Base-by-base conservation (phyloP, 331 rosid species). In the Quercus lobata region DNA sequence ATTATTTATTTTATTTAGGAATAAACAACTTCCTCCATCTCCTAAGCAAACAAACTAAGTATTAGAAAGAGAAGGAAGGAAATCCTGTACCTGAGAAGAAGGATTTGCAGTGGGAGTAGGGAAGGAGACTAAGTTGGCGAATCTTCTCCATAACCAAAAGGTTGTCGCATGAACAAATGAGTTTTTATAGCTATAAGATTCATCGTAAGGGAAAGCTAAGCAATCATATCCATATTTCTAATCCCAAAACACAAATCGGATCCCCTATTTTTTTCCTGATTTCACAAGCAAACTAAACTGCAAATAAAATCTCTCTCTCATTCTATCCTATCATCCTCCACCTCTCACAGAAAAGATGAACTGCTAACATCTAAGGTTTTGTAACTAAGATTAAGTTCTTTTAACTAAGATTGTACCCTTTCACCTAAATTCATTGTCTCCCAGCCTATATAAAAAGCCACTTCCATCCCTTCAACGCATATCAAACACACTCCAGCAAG, bases 241-340 rank as follows among this genome's bases (percentile, higher is more conserved):
- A 76, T 65, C 83, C 74, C 62, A 76, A 68, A 83, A 76, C 88
- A 87, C 88, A 85, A 84, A 77, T 54, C 79, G 78, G 68, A 53
- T 82, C 83, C 78, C 74, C 79, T 84, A 79, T 86, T 62, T 58
- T 75, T 80, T 91, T 84, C 76, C 92, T 90, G 83, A 74, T 14
- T 85, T 85, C 84, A 55, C 86, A 92, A 91, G 98, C 97, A 91
- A 93, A 82, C 90, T 78, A 65, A 79, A 46, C 55, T 72, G 68
- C 78, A 27, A 66, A 57, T 66, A 49, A 49, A 49, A 49, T 49
- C 54, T 49, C 54, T 62, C 79, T 69, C 80, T 74, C 70, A 71
- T 79, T 80, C 73, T 37, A 71, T 68, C 75, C 80, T 54, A 46
- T 80, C 82, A 86, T 85, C 83, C 69, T 73, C 54, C 46, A 73